phyloP scores from a whole-genome alignment of 495 filamentous ascomycete species.

The Talaromyces borbonicus region DNA sequence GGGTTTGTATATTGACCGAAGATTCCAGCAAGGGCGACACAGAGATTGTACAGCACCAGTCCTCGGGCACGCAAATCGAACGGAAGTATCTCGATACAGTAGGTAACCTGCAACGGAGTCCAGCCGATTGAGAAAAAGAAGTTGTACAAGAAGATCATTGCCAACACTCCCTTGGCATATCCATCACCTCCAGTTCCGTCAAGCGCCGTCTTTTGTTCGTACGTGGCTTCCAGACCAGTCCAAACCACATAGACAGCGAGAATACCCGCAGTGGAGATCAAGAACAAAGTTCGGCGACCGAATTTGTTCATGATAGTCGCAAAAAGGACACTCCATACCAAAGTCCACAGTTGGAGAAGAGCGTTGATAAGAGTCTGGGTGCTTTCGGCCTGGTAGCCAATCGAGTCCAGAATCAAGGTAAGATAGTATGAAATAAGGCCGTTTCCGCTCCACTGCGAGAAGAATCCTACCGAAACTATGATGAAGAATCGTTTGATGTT shows the following conservation, averaged over 20 bases:
- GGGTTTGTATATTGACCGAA: conserved; percentile 22
- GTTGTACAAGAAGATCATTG: conserved; percentile 50
- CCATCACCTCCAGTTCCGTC: conserved; percentile 18
- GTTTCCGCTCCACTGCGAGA: conserved; percentile 35
- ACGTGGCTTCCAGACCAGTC: conserved; percentile 42
- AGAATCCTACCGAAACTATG: conserved; percentile 25
- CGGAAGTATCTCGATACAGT: conserved; percentile 17
- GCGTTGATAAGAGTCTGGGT: conserved; percentile 50
- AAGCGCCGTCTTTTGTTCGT: conserved; percentile 42
- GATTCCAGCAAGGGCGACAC: conserved; percentile 2
- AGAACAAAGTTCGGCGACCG: conserved; percentile 47
- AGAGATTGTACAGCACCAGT: conserved; percentile 14
- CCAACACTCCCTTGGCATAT: conserved; percentile 41
- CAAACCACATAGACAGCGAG: conserved; percentile 45
- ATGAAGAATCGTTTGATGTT: conserved; percentile 49
- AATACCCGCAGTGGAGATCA: conserved; percentile 46
- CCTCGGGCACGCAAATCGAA: conserved; percentile 20
- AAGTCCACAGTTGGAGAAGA: conserved; percentile 50
- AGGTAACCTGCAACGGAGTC: conserved; percentile 15
- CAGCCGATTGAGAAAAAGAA: conserved; percentile 41
- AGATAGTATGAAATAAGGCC: conserved; percentile 33
- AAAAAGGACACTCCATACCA: conserved; percentile 46
- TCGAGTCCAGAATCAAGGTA: conserved; percentile 23
- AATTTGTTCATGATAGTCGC: conserved; percentile 45
- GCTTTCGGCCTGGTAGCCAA: conserved; percentile 29